Conservation (phyloP, 306 rosid species). For the Hippophae tibetana region DNA sequence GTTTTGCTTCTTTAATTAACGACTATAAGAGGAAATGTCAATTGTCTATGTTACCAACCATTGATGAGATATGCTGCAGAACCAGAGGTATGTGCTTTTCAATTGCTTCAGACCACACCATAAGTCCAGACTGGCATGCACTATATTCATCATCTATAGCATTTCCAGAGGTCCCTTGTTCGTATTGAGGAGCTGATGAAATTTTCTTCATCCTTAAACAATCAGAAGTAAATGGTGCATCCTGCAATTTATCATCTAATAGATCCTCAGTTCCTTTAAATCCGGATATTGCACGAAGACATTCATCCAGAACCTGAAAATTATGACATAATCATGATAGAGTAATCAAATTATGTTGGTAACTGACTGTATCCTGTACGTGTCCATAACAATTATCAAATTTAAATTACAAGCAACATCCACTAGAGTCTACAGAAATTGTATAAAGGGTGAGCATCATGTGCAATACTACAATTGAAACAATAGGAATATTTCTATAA, state of each 20-base stretch:
- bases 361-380: background rate
- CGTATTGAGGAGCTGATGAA: slow-evolving; percentile 80
- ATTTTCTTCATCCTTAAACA: slow-evolving; percentile 75
- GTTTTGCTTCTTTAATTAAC: slow-evolving; percentile 3
- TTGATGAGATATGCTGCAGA: slow-evolving; percentile 52
- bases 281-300: slow-evolving; percentile 85
- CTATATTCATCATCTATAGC: slow-evolving; percentile 22
- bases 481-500: too few species aligned
- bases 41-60: slow-evolving; percentile 34
- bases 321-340: slow-evolving; percentile 6
- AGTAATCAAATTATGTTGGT: background rate
- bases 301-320: slow-evolving; percentile 75
- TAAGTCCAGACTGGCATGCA: slow-evolving; percentile 42
- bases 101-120: slow-evolving; percentile 71
- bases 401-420: too few species aligned
- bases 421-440: too few species aligned
- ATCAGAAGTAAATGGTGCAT: slow-evolving; percentile 78
- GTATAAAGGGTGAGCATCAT: too few species aligned
- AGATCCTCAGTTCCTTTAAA: slow-evolving; percentile 93
- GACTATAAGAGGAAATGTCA: slow-evolving; percentile 9
- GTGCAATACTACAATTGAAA: too few species aligned
- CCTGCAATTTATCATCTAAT: slow-evolving; percentile 62
- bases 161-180: slow-evolving; percentile 30
- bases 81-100: slow-evolving; percentile 69
- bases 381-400: too few species aligned